A percentile compares a stretch with the other conserved stretches of the same genome.
phyloP scores from a whole-genome alignment of 345 rosid species.

The Gossypium longicalyx region DNA sequence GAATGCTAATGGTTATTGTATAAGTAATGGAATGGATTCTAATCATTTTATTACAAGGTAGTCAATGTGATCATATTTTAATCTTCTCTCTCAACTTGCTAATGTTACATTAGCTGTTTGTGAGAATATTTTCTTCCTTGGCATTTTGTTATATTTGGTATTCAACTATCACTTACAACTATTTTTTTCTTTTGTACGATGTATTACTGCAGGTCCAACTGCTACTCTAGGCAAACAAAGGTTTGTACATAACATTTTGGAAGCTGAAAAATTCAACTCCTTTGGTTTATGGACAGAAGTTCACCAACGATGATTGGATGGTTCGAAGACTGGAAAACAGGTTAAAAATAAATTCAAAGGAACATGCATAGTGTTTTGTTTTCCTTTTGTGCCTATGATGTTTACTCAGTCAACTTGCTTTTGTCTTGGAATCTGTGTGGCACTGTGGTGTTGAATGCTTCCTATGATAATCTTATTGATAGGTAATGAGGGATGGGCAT shows the following conservation, averaged over 20 bases:
- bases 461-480: not conserved
- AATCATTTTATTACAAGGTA: not conserved
- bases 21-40: not conserved
- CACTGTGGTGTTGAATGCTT: not conserved
- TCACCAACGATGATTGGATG: slow-evolving; percentile 1
- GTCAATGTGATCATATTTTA: not conserved
- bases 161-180: not conserved
- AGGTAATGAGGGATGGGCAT: not conserved
- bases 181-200: not conserved
- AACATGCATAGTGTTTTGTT: not conserved
- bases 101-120: not conserved
- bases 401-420: not conserved
- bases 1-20: not conserved
- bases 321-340: not conserved
- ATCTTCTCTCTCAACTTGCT: not conserved
- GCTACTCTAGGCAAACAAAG: not conserved
- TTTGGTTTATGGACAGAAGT: not conserved
- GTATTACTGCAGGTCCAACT: slow-evolving; percentile 2
- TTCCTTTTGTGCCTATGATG: not conserved
- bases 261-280: not conserved
- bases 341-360: not conserved
- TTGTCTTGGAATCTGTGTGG: not conserved
- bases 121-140: not conserved
- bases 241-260: slow-evolving; percentile 2
- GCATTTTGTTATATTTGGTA: not conserved